Evolutionary conservation across 2,329 filamentous ascomycete species (phyloP).

Genomic region (Alternaria sp.): DNA sequence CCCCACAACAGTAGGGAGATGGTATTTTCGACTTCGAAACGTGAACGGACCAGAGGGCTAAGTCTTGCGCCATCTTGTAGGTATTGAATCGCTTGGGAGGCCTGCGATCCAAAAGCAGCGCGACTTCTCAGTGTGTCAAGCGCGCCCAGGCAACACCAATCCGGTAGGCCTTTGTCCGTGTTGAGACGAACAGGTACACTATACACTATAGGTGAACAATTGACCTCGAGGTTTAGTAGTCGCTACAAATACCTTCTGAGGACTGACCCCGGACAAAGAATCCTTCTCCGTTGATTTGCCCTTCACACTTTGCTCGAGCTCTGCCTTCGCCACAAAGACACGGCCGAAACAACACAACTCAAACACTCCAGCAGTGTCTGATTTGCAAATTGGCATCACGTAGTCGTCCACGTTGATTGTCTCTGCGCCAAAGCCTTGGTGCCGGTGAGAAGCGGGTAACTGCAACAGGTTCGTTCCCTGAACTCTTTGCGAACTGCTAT

Average conservation of each 20-base stretch:
- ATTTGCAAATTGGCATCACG: constrained; percentile 27
- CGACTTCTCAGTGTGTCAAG: constrained; percentile 42
- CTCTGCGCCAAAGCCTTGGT: constrained; percentile 27
- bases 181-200: constrained; percentile 46
- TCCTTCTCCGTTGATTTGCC: constrained; percentile 42
- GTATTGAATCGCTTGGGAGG: constrained; percentile 28
- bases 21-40: constrained; percentile 38
- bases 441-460: constrained; percentile 44
- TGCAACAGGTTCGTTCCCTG: constrained; percentile 46
- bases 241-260: constrained; percentile 51
- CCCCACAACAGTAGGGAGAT: constrained; percentile 35
- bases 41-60: constrained; percentile 31
- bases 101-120: constrained; percentile 46
- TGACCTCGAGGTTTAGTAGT: constrained; percentile 40
- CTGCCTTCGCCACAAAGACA: constrained; percentile 45
- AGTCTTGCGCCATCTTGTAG: constrained; percentile 31
- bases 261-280: constrained; percentile 50
- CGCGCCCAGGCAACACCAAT: constrained; percentile 46
- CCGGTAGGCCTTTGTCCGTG: constrained; percentile 53
- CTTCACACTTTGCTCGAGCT: constrained; percentile 40
- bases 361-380: constrained; percentile 44
- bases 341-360: constrained; percentile 43
- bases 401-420: constrained; percentile 40
- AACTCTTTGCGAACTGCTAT: constrained; percentile 39
- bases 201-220: constrained; percentile 48